A percentile compares a stretch with the other conserved stretches of the same genome.
Conservation (phyloP, 2,329 filamentous ascomycete species). For the Sphaerulina populicola region DNA sequence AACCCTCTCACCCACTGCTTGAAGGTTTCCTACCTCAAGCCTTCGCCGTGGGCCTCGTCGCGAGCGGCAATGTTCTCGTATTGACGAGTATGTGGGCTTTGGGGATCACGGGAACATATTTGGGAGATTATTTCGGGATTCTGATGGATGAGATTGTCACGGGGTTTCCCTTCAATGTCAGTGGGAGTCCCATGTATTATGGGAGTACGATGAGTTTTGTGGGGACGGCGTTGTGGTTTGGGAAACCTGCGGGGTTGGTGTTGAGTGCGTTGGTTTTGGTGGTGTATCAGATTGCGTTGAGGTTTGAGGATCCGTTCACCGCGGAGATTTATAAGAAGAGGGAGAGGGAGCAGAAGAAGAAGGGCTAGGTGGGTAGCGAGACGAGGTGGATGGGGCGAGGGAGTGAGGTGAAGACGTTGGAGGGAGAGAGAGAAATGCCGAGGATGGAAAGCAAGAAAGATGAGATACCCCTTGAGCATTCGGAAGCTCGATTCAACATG, state of each 20-base stretch:
- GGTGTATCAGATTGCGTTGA: slow-evolving; percentile 71
- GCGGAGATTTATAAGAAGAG: slow-evolving; percentile 85
- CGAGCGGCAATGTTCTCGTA: slow-evolving; percentile 72
- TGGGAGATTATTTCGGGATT: slow-evolving; percentile 98
- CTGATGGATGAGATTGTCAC: slow-evolving; percentile 93
- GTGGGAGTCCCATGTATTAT: slow-evolving; percentile 90
- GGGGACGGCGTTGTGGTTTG: slow-evolving; percentile 73
- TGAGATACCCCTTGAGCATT: slow-evolving; percentile 20
- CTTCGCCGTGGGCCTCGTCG: slow-evolving; percentile 63
- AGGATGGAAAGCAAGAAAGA: background rate
- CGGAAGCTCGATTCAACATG: slow-evolving; percentile 29
- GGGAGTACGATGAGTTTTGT: slow-evolving; percentile 89
- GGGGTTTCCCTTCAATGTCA: slow-evolving; percentile 91
- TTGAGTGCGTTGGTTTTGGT: slow-evolving; percentile 66
- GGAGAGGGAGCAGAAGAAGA: slow-evolving; percentile 44
- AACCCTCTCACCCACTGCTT: slow-evolving; percentile 68
- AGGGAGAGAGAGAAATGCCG: background rate
- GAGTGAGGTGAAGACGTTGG: slow-evolving; percentile 21
- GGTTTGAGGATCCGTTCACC: slow-evolving; percentile 92
- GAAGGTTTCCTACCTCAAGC: slow-evolving; percentile 51
- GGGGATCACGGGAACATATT: slow-evolving; percentile 88
- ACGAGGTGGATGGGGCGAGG: no score
- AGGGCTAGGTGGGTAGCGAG: no score
- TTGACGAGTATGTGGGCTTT: slow-evolving; percentile 83
- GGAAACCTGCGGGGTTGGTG: slow-evolving; percentile 76